Percentiles rank a stretch among this genome's conserved stretches.
Conservation (phyloP, 2,329 filamentous ascomycete species). For the Pseudomassariella vexata region DNA sequence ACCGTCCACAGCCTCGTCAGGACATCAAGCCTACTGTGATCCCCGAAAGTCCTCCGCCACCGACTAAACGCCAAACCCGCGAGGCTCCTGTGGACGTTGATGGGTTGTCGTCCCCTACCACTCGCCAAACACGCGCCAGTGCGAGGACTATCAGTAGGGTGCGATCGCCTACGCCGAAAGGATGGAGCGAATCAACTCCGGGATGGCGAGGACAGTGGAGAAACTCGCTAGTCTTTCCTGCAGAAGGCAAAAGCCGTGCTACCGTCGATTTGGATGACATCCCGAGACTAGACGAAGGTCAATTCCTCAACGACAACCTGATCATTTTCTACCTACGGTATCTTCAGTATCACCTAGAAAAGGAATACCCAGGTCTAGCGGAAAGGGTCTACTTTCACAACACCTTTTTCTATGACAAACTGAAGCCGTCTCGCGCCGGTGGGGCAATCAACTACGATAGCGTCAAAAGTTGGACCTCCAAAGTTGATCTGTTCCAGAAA, state of each 20-base stretch:
- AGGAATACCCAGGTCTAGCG: constrained; percentile 47
- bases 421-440: constrained; percentile 54
- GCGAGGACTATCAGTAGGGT: constrained; percentile 11
- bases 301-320: constrained; percentile 89
- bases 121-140: constrained; percentile 10
- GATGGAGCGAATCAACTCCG: constrained; percentile 46
- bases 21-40: neutral
- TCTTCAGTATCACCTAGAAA: constrained; percentile 56
- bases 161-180: constrained; percentile 16
- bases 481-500: constrained; percentile 75
- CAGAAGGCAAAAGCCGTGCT: constrained; percentile 52
- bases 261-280: constrained; percentile 70
- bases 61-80: neutral
- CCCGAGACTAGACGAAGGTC: constrained; percentile 69
- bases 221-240: constrained; percentile 56
- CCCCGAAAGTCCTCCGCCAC: constrained; percentile 1
- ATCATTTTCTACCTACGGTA: constrained; percentile 82
- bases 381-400: constrained; percentile 82
- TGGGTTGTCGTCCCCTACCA: no score
- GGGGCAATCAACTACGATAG: constrained; percentile 72
- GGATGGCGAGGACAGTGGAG: constrained; percentile 49
- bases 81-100: no score
- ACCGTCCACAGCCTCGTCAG: neutral
- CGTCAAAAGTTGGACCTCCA: constrained; percentile 83
- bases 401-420: constrained; percentile 80